phyloP scores from a whole-genome alignment of 31 red algal species.

The Pterothamnion heteromorphum region DNA sequence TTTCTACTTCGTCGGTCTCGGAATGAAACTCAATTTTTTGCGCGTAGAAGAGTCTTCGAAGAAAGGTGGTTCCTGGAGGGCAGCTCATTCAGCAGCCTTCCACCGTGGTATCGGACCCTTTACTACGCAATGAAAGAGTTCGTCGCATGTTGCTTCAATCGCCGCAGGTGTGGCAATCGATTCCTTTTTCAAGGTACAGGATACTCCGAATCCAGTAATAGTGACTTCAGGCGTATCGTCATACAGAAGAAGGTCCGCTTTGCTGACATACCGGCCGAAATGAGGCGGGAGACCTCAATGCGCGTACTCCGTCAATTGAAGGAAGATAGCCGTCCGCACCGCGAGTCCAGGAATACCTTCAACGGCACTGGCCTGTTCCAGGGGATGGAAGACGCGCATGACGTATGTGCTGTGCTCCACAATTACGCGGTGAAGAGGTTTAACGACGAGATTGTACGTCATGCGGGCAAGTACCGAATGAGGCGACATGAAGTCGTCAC shows the following conservation, averaged over 20 bases:
- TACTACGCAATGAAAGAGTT: not conserved
- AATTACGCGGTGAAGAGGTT: too few relatives aligned
- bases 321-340: not conserved
- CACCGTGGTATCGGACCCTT: not conserved
- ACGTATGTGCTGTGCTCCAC: too few relatives aligned
- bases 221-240: not conserved
- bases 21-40: not conserved
- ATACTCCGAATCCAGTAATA: not conserved
- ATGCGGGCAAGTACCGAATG: too few relatives aligned
- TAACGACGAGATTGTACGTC: too few relatives aligned
- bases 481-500: too few relatives aligned
- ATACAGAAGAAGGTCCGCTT: not conserved
- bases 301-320: not conserved
- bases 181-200: constrained; percentile 8
- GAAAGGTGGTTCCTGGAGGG: not conserved
- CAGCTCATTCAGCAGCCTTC: not conserved
- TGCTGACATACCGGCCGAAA: not conserved
- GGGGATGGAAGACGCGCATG: too few relatives aligned
- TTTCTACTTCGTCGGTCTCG: not conserved
- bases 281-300: not conserved
- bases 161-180: too few relatives aligned
- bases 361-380: not conserved
- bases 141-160: not conserved
- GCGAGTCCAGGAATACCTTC: not conserved
- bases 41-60: not conserved